Evolutionary conservation across 768 basidiomycete genomes (phyloP), one percentile per base, ranked within the genome.

Genomic region (Chalciporus pseudorubinellus): DNA sequence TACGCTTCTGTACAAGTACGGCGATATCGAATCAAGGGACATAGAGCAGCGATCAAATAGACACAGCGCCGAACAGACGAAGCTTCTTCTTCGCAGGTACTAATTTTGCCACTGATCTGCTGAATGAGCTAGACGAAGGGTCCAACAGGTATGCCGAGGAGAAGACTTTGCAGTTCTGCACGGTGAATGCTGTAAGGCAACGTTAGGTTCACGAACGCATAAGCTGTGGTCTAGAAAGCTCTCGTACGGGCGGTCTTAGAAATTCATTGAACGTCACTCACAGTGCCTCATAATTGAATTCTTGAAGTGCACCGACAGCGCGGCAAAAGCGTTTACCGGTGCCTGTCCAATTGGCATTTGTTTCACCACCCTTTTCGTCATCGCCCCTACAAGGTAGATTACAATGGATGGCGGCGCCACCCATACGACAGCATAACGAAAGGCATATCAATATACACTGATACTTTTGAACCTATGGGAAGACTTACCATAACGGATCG

Each of bases 71-170:
- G 29, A 29, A 29, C 29, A 29, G 29, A 24, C 29, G 29, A 29
- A 29, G 29, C 9, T 21, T n/a, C n/a, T n/a, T 36, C 18, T 34
- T 9, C 18, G 39, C 29, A 33, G 20, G 40, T 6, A 7, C 0
- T 36, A 26, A 14, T 20, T 31, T 29, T 6, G 26, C 44, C 19
- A 16, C 31, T n/a, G n/a, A 14, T 47, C 18, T 18, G 42, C 43
- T 48, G 44, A 49, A 29, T 11, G 19, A 21, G 24, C 1, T 8
- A 31, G 29, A 28, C 9, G 9, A 28, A 34, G 20, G 26, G 12
- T 41, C 26, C 56, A 50, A 57, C 50, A 57, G 41, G 52, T 45
- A 54, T 42, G 10, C 55, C 53, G 52, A 60, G 58, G 56, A 61
- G 46, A 39, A 48, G 39, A 31, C 29, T 31, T n/a, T 14, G 44